Evolutionary conservation across 371 early-diverging fungal species (phyloP), one percentile per base, ranked within the genome.

Genomic region (Haplosporangium sp.): DNA sequence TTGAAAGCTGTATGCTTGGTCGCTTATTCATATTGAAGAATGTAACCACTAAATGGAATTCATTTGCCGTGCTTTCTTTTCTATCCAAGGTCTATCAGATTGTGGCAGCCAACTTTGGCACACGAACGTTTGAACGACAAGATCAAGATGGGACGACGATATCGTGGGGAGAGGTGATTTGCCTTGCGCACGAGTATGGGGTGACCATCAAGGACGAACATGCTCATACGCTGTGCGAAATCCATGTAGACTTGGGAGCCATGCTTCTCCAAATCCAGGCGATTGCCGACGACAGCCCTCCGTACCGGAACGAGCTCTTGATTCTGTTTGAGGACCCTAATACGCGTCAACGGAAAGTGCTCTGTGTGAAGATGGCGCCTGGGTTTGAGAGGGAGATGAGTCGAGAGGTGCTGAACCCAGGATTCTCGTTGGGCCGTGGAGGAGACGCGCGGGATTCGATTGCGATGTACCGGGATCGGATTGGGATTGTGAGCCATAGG

Each of bases 371-470:
- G 12, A 63, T 76, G 67, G 46, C 36, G 9, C 46, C 62, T 4
- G 79, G 79, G 10, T 77, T 47, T 23, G 23, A 29, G 14, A 11
- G 13, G 5, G 69, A 77, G 55, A 38, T 21, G 0, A 67, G 67
- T 7, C 55, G 77, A 16, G 23, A 37, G 41, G 1, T 53, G 12
- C 37, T 66, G 20, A 42, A 59, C 16, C 62, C 50, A 13, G 55
- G 63, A 20, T 55, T 69, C 47, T 52, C 59, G 8, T 52, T 76
- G 43, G 76, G 76, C 14, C 66, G 71, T 43, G 73, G 79, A 21
- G 77, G 72, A 14, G 67, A 72, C 29, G 73, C 72, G 0, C 58
- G 73, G 21, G 79, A 68, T 40, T 77, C 79, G 48, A 63, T 72
- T 5, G 56, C 58, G 18, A 77, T 77, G 79, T 77, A 60, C 53